phyloP scores from a whole-genome alignment of 148 eudicot species.

The Euryodendron excelsum region DNA sequence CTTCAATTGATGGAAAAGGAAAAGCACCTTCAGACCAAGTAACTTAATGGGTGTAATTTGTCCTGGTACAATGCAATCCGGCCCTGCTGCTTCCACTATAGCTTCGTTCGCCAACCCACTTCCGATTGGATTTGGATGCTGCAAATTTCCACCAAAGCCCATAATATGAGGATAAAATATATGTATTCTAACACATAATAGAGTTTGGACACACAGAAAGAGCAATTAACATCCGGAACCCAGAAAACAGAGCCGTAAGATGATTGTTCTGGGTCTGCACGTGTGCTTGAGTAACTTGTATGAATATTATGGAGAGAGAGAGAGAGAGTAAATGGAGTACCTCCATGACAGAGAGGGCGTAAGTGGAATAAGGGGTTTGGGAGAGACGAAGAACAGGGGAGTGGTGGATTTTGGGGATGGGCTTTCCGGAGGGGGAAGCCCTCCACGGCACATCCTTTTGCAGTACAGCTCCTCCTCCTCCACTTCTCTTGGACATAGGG shows the following conservation, averaged over 20 bases:
- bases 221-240: background rate
- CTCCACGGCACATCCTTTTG: too few species aligned
- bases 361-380: conserved; percentile 52
- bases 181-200: too few species aligned
- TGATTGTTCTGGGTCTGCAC: too few species aligned
- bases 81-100: conserved; percentile 87
- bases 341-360: conserved; percentile 72
- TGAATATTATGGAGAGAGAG: too few species aligned
- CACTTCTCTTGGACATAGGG: too few species aligned
- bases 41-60: conserved; percentile 72
- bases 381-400: conserved; percentile 70
- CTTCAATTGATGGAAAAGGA: background rate
- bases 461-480: too few species aligned
- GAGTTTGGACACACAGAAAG: too few species aligned
- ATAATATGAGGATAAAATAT: background rate
- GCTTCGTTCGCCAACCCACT: too few species aligned
- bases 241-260: background rate
- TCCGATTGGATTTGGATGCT: conserved; percentile 82
- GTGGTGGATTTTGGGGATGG: conserved; percentile 80
- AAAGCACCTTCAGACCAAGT: conserved; percentile 81
- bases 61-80: conserved; percentile 94
- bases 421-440: too few species aligned
- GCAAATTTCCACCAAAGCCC: conserved; percentile 29
- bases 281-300: too few species aligned
- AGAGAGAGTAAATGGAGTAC: conserved; percentile 29